Base-by-base conservation (phyloP, 768 basidiomycete species). In the Terana coerulea region DNA sequence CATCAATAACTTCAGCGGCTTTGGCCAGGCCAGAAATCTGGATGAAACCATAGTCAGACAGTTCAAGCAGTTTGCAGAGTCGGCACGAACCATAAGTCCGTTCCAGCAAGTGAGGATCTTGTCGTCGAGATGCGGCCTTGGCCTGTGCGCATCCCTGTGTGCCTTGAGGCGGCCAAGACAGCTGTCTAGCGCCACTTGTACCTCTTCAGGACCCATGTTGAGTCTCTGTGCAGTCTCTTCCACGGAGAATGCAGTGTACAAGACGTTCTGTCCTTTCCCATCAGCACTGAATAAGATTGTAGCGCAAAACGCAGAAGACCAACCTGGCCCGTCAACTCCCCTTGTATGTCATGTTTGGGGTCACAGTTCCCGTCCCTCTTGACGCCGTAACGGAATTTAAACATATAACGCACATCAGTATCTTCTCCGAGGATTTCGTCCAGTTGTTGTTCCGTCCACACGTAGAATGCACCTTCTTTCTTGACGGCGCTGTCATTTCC, bases 61-160 rank as follows among this genome's bases (percentile, higher is more conserved):
- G 19, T 12, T n/a, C 15, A 25, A 26, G 33, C 17, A 42, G 14
- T 9, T 47, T 47, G 67, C 58, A 67, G 48, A 2, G 11, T 14
- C 3, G 14, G 55, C 56, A 22, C 51, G 39, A 41, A 70, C 69
- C 72, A 74, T 72, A 3, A 73, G 61, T 1, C 72, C 72, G 49
- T 74, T 73, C 72, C 72, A 74, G 8, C 65, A 56, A 8, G 70
- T 64, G 11, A 74, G 40, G 35, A 74, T 68, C 64, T 74, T 74
- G 57, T 74, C 72, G 56, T 74, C 72, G 31, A 72, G 53, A 41
- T 72, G 72, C 8, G 72, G 72, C 17, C 67, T 55, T 12, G 71
- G 71, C 15, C 72, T 56, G 5, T 64, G 55, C 51, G 60, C 53
- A 43, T 74, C 69, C 5, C 72, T 59, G 33, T 63, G 57, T 11